Evolutionary conservation across 495 filamentous ascomycete species (phyloP).

Genomic region (Hypoxylon fragiforme): DNA sequence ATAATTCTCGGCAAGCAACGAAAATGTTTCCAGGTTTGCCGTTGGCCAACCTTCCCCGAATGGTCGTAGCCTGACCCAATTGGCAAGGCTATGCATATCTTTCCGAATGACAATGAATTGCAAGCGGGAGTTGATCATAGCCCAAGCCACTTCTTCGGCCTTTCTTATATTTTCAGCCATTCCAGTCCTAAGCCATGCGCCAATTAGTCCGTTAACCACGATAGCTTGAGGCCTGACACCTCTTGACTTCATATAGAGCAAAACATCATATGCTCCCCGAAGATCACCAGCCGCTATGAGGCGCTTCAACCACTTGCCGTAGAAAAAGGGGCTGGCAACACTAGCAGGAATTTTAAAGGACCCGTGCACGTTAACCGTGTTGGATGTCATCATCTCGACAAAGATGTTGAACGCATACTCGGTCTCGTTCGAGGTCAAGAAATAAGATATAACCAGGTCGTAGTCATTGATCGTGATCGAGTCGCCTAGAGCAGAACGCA

Average conservation of each 20-base stretch:
- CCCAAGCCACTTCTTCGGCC: constrained; percentile 73
- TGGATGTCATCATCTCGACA: constrained; percentile 81
- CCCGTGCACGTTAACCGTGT: constrained; percentile 46
- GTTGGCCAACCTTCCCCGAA: constrained; percentile 33
- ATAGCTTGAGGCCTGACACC: constrained; percentile 66
- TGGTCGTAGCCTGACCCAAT: constrained; percentile 43
- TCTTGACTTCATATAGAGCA: constrained; percentile 67
- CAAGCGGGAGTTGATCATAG: constrained; percentile 71
- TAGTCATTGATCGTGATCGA: constrained; percentile 75
- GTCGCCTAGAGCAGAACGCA: constrained; percentile 61
- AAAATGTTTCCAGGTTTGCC: constrained; percentile 77
- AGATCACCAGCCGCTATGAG: constrained; percentile 72
- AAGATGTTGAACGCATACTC: constrained; percentile 73
- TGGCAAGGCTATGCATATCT: constrained; percentile 28
- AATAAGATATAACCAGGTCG: constrained; percentile 64
- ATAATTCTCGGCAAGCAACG: constrained; percentile 72
- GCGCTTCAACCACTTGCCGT: constrained; percentile 79
- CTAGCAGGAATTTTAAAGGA: constrained; percentile 57
- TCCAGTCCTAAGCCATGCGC: constrained; percentile 69
- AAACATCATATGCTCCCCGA: constrained; percentile 67
- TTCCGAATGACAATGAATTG: constrained; percentile 56
- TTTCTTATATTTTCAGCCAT: constrained; percentile 55
- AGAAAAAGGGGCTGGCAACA: constrained; percentile 77
- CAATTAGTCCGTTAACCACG: constrained; percentile 76
- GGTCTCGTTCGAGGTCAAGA: constrained; percentile 60